Base-by-base conservation (phyloP, 2,329 filamentous ascomycete genomes). In the Cryphonectria naterciae region DNA sequence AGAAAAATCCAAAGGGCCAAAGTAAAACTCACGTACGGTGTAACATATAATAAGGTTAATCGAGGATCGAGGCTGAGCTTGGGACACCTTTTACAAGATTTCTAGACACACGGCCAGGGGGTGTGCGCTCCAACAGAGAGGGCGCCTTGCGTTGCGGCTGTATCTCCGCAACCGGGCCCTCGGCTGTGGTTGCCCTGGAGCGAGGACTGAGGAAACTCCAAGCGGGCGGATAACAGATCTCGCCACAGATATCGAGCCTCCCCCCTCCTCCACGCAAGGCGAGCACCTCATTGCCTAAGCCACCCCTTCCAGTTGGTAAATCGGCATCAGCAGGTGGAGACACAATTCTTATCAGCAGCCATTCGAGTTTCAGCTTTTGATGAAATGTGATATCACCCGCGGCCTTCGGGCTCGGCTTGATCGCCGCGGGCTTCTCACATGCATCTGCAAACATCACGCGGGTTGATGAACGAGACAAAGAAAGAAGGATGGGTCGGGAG, bases 381-480 rank as follows among this genome's bases (percentile, higher is more conserved):
- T 4, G 22, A 25, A 25, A 52, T 52, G 49, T 52, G 49, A 52
- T 19, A 46, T 19, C 22, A n/a, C 7, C 11, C 49, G n/a, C 49
- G 49, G 49, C 22, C 10, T 52, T 32, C 52, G 52, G 52, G 13
- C 52, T 56, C 3, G 52, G 17, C n/a, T 4, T 5, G 28, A 49
- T 58, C 25, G 54, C 54, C 54, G 54, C 17, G 15, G 15, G 54
- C 54, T 32, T 32, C 54, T 58, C 54, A 58, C 54, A 58, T 58
- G 54, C 54, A 35, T 32, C 54, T 58, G 54, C 54, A 58, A 58
- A 32, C 54, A 19, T 58, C 54, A 58, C 54, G 25, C 54, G 54
- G 54, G n/a, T n/a, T n/a, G n/a, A n/a, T n/a, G n/a, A n/a, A n/a
- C n/a, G n/a, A n/a, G n/a, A n/a, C n/a, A n/a, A n/a, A n/a, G n/a